Conservation (phyloP, 768 basidiomycete species). For the Lepiota venenata region DNA sequence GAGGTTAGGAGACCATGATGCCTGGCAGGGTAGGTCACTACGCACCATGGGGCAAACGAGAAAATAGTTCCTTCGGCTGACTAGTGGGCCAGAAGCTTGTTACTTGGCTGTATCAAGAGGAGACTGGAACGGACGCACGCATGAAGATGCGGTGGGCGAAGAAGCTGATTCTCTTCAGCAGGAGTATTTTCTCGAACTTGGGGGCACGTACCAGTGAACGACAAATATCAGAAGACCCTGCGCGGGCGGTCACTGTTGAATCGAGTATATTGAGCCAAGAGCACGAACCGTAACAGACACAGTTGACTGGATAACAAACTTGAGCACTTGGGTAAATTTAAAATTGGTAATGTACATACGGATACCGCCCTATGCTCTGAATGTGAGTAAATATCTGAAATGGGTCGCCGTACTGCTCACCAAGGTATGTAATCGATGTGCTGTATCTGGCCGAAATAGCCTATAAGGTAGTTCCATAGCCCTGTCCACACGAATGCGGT, state of each 20-base stretch:
- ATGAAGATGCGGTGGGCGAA: conserved; percentile 36
- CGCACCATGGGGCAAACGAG: conserved; percentile 30
- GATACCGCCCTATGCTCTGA: background rate
- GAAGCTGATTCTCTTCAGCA: conserved; percentile 21
- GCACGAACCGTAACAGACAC: conserved; percentile 23
- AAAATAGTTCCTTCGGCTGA: conserved; percentile 33
- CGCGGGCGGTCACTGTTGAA: background rate
- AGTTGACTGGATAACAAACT: conserved; percentile 16
- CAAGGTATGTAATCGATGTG: conserved; percentile 32
- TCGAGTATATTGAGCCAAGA: background rate
- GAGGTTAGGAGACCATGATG: background rate
- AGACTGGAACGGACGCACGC: conserved; percentile 24
- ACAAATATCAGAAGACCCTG: conserved; percentile 29
- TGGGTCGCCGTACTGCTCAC: conserved; percentile 17
- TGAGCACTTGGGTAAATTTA: background rate
- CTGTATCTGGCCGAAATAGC: conserved; percentile 22
- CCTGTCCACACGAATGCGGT: conserved; percentile 34
- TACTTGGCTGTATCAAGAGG: background rate
- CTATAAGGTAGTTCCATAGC: conserved; percentile 37
- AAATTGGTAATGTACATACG: background rate
- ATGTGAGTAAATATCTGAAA: background rate
- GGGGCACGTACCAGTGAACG: conserved; percentile 22
- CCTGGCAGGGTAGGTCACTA: background rate
- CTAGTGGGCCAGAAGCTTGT: conserved; percentile 15
- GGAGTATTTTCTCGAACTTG: background rate